Conservation (phyloP, 495 filamentous ascomycete species). For the Hyaloscypha bicolor region DNA sequence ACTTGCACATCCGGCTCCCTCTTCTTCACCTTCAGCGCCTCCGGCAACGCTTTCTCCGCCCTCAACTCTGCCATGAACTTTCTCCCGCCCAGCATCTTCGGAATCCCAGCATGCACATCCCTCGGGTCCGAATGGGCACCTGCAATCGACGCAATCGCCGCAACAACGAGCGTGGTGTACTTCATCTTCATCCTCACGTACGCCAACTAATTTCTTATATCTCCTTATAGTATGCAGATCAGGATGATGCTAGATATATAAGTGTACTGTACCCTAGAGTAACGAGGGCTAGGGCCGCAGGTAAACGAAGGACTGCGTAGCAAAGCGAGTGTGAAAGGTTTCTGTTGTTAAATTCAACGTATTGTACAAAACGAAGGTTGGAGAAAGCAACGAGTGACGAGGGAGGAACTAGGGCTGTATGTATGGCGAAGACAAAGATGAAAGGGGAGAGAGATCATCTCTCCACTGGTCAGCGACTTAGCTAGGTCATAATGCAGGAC, state of each 20-base stretch:
- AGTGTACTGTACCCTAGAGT: constrained; percentile 1
- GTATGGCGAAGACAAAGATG: background rate
- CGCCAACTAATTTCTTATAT: background rate
- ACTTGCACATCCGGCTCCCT: background rate
- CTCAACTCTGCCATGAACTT: constrained; percentile 37
- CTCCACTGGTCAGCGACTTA: background rate
- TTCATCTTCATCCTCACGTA: constrained; percentile 32
- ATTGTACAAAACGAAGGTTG: constrained; percentile 7
- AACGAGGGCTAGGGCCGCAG: constrained; percentile 6
- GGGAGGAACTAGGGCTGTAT: background rate
- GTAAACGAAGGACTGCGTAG: constrained; percentile 29
- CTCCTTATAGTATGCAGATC: background rate
- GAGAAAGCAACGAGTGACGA: background rate
- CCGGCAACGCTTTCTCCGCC: constrained; percentile 25
- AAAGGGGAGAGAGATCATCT: background rate
- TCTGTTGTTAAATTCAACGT: constrained; percentile 4
- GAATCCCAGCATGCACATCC: constrained; percentile 35
- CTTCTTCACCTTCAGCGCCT: background rate
- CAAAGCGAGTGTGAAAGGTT: constrained; percentile 6
- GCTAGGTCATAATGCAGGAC: background rate
- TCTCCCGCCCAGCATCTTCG: constrained; percentile 40
- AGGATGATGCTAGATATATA: constrained; percentile 3
- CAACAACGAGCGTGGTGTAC: constrained; percentile 34
- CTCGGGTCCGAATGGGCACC: constrained; percentile 36
- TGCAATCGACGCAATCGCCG: constrained; percentile 31